Percentiles rank a stretch among this genome's conserved stretches.
These are phyloP conservation scores for Globisporangium lucens DNA, from an alignment of 352 stramenopile species.

Conservation along the genomic window DNA sequence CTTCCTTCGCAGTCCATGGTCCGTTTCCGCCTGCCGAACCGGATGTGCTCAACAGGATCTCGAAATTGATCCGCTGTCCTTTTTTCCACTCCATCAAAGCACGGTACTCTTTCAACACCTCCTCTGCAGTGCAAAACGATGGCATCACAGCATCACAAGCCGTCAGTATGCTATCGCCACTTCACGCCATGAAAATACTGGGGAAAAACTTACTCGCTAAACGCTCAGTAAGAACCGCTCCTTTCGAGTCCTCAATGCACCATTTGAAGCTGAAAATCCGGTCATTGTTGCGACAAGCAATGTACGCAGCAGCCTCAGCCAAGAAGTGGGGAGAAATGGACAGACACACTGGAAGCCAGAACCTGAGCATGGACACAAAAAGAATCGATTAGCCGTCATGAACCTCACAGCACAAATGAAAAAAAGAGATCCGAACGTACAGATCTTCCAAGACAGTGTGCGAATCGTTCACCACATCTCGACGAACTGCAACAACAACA, in stretches of 20 bases:
- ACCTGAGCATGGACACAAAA: constrained; percentile 28
- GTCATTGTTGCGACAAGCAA: constrained; percentile 67
- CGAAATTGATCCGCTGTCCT: constrained; percentile 56
- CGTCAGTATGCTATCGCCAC: neutral
- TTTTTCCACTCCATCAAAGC: constrained; percentile 65
- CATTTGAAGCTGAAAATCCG: constrained; percentile 81
- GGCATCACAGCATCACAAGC: neutral
- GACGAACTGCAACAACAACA: constrained; percentile 34
- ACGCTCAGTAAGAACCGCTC: constrained; percentile 56
- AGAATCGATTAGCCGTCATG: neutral
- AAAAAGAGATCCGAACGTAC: constrained; percentile 25
- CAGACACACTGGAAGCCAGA: constrained; percentile 66
- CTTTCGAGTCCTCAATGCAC: constrained; percentile 52
- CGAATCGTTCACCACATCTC: constrained; percentile 42
- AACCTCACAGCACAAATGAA: neutral
- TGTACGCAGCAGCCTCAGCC: constrained; percentile 73
- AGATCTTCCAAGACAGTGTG: constrained; percentile 64
- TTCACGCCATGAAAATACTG: neutral
- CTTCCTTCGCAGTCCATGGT: constrained; percentile 34
- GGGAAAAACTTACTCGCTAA: constrained; percentile 48
- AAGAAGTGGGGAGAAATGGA: constrained; percentile 50
- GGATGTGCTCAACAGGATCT: constrained; percentile 38
- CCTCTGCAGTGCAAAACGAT: constrained; percentile 27
- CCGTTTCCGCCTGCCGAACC: constrained; percentile 26
- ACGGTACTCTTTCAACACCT: constrained; percentile 61